These are phyloP conservation scores for Beverwykella pulmonaria DNA, from an alignment of 495 filamentous ascomycete genomes.

Conservation along the genomic window DNA sequence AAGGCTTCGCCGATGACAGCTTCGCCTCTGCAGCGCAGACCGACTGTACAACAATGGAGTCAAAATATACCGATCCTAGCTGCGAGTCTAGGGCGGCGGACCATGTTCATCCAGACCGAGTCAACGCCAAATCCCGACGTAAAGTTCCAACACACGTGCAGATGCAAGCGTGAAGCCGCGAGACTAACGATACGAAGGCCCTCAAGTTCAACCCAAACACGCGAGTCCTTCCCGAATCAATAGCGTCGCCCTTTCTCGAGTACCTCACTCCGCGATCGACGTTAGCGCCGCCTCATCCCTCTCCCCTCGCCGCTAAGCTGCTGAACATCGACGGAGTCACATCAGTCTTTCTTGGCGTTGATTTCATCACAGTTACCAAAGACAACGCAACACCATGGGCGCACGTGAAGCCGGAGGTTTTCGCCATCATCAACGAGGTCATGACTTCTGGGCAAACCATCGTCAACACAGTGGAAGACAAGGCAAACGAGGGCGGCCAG, in stretches of 20 bases:
- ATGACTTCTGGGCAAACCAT: constrained; percentile 81
- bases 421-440: constrained; percentile 88
- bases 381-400: constrained; percentile 85
- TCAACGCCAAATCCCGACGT: constrained; percentile 88
- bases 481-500: constrained; percentile 58
- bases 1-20: constrained; percentile 20
- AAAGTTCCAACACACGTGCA: constrained; percentile 36
- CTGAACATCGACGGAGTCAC: constrained; percentile 90
- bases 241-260: constrained; percentile 80
- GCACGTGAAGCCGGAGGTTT: constrained; percentile 92
- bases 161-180: background rate
- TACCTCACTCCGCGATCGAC: constrained; percentile 88
- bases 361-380: constrained; percentile 97
- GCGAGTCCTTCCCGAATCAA: constrained; percentile 70
- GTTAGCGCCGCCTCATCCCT: constrained; percentile 84
- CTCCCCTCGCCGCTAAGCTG: constrained; percentile 86
- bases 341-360: constrained; percentile 89
- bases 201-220: constrained; percentile 94
- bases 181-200: constrained; percentile 48
- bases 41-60: constrained; percentile 19
- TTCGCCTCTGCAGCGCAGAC: constrained; percentile 26
- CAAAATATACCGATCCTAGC: background rate
- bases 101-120: constrained; percentile 97
- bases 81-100: constrained; percentile 52
- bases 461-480: constrained; percentile 70